Conservation (phyloP, 441 rosid species). For the Capsella rubella region DNA sequence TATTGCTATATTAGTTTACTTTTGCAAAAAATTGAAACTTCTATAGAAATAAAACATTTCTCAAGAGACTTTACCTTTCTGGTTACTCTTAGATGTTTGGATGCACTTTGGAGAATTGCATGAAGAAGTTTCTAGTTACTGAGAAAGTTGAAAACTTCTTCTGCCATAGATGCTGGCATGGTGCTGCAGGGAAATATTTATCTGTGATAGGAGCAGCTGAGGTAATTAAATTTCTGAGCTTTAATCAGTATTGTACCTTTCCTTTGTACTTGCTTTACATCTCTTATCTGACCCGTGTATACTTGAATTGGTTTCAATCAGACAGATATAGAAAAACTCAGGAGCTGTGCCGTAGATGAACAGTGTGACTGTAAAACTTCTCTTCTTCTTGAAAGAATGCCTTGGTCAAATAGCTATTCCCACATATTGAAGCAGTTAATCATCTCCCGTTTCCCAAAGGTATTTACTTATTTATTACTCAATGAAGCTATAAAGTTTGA, state of each 20-base stretch:
- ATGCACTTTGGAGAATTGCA: constrained; percentile 73
- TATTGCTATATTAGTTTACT: constrained; percentile 20
- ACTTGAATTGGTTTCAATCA: constrained; percentile 10
- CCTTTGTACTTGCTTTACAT: neutral
- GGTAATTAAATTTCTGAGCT: constrained; percentile 49
- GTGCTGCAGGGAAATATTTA: constrained; percentile 68
- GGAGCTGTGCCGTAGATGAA: constrained; percentile 60
- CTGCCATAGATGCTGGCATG: constrained; percentile 88
- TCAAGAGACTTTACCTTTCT: constrained; percentile 14
- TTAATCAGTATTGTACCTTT: neutral
- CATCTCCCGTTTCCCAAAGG: constrained; percentile 83
- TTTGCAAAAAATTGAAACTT: neutral
- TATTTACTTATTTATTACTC: constrained; percentile 36
- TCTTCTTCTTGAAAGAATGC: constrained; percentile 56
- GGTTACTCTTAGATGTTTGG: constrained; percentile 59
- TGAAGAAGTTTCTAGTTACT: constrained; percentile 64
- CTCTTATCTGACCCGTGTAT: constrained; percentile 4
- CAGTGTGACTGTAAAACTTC: constrained; percentile 62
- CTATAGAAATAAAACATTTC: constrained; percentile 6
- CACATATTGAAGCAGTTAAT: constrained; percentile 61
- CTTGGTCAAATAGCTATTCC: constrained; percentile 80
- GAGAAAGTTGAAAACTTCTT: constrained; percentile 74
- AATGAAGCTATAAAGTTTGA: neutral
- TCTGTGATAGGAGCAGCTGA: constrained; percentile 51
- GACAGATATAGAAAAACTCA: constrained; percentile 64